Conservation (phyloP, 345 rosid species). For the Linum usitatissimum region DNA sequence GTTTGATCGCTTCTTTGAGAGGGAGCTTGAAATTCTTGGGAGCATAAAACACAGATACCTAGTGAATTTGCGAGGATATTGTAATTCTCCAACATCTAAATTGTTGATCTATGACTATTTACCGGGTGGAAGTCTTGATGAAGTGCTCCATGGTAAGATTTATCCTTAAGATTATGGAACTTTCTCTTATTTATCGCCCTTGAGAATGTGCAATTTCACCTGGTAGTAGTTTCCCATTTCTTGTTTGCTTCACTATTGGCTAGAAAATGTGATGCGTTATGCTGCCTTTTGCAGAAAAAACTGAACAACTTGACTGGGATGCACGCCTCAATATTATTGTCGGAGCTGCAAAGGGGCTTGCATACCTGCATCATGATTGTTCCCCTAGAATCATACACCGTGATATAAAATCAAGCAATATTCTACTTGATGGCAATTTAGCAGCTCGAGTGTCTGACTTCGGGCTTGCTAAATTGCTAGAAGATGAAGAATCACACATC, state of each 20-base stretch:
- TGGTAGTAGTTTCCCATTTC: neutral
- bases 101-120: conserved; percentile 81
- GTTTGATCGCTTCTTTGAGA: conserved; percentile 88
- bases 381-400: conserved; percentile 98
- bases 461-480: conserved; percentile 92
- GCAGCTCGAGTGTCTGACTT: conserved; percentile 99
- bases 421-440: conserved; percentile 88
- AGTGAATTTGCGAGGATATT: conserved; percentile 92
- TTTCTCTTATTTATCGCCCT: neutral
- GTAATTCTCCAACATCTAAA: conserved; percentile 88
- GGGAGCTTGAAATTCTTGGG: conserved; percentile 97
- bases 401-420: conserved; percentile 96
- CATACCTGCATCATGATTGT: conserved; percentile 96
- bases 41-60: conserved; percentile 93
- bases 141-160: conserved; percentile 86
- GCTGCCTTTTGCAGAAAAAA: conserved; percentile 47
- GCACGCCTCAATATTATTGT: conserved; percentile 75
- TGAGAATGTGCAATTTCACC: neutral
- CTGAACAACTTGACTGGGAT: conserved; percentile 92
- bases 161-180: neutral
- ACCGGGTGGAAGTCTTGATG: conserved; percentile 93
- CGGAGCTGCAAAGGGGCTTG: conserved; percentile 97
- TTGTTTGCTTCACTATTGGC: neutral
- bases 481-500: conserved; percentile 94
- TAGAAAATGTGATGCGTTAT: conserved; percentile 3